Base-by-base conservation (phyloP, 1,284 basidiomycete species). In the Ustilago vetiveriae region DNA sequence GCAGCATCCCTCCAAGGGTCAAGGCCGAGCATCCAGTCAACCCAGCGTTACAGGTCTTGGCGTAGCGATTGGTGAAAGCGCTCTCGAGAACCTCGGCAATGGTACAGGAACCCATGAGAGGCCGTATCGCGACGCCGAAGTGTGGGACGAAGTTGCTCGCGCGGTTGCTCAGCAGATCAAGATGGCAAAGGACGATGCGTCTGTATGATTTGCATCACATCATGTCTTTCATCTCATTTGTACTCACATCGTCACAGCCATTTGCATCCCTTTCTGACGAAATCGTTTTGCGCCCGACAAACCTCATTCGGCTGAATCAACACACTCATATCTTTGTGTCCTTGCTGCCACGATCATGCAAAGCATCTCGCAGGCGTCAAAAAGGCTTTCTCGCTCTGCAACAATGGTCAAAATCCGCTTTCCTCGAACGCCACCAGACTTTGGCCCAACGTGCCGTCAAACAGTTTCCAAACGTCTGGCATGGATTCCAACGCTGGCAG, bases 71-170 rank as follows among this genome's bases (percentile, higher is more conserved):
- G 62, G 62, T 24, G 51, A 64, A 14, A 57, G 62, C 39, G 55
- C 54, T 3, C n/a, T 53, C 36, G 56, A 64, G 33, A 47, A 58
- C 33, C 37, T 43, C 10, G 43, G 55, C 17, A 33, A 19, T 8
- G 71, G 66, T 3, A 64, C 57, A 6, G 65, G 60, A 4, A 52
- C 55, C 1, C 52, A 52, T 19, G 55, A 52, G 27, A 50, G 54
- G 38, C 75, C 78, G 2, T 81, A 81, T 35, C 55, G 52, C 17
- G 80, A 81, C 42, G 49, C 62, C 2, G 79, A 79, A 36, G 72
- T 77, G 1, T 81, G 80, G 80, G 72, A 77, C 35, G 67, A 70
- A 33, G 53, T 70, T 8, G 67, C 55, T 13, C 52, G 41, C 22
- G 60, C 67, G 14, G 67, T 70, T 2, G 48, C 45, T 19, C 47